phyloP scores from a whole-genome alignment of 2,329 filamentous ascomycete species.

The Gliomastix tumulicola region DNA sequence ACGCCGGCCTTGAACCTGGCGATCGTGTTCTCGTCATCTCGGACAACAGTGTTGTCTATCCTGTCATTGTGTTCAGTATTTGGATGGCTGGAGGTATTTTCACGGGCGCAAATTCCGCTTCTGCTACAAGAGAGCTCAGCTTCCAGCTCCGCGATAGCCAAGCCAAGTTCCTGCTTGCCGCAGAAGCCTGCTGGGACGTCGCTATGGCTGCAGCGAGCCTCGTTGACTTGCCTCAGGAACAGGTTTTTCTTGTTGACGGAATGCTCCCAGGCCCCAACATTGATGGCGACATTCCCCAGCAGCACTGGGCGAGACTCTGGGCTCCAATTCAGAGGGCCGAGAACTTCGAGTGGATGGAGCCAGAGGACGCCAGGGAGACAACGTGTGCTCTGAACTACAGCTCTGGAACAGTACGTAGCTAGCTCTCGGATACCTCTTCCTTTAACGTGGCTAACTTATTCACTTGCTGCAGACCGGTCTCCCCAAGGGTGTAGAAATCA shows the following conservation, averaged over 20 bases:
- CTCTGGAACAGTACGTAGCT: slow-evolving; percentile 52
- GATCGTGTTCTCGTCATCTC: slow-evolving; percentile 70
- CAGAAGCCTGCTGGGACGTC: slow-evolving; percentile 50
- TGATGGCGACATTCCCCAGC: not conserved
- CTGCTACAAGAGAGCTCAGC: slow-evolving; percentile 61
- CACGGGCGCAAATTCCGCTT: slow-evolving; percentile 67
- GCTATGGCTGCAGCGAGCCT: slow-evolving; percentile 59
- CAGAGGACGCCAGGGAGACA: slow-evolving; percentile 38
- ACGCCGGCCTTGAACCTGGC: slow-evolving; percentile 56
- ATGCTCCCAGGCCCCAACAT: slow-evolving; percentile 34
- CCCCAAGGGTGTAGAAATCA: slow-evolving; percentile 77
- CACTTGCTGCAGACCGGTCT: slow-evolving; percentile 54
- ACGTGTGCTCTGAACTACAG: slow-evolving; percentile 73
- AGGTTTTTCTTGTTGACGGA: slow-evolving; percentile 61
- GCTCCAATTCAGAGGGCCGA: slow-evolving; percentile 41
- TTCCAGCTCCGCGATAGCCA: slow-evolving; percentile 69
- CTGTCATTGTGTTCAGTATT: slow-evolving; percentile 62
- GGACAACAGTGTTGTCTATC: slow-evolving; percentile 67
- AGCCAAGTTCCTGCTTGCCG: slow-evolving; percentile 60
- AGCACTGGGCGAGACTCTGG: slow-evolving; percentile 60
- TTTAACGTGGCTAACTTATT: not conserved
- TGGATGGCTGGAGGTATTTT: slow-evolving; percentile 76
- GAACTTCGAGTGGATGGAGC: slow-evolving; percentile 57
- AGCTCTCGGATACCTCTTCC: not conserved
- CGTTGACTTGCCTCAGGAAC: slow-evolving; percentile 44